Evolutionary conservation across 108 stramenopile species (phyloP), one percentile per base, ranked within the genome.

Genomic region (Aurantiochytrium sp.): DNA sequence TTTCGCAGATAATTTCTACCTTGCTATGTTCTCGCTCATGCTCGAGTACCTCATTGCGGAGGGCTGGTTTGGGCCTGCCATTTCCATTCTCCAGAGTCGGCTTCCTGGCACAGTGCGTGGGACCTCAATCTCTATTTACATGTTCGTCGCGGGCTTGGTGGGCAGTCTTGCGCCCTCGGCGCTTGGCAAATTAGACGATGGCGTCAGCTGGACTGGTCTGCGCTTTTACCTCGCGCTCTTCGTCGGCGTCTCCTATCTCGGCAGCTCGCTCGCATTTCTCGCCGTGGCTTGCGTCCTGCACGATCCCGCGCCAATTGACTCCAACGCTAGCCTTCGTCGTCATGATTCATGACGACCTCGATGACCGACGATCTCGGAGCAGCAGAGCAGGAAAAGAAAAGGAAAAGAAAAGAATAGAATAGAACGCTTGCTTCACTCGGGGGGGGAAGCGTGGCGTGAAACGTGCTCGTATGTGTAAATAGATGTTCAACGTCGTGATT

Each of bases 221-320:
- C 73, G 73, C 19, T 51, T 51, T 16, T 83, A 83, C 51, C 44
- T 83, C 73, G 49, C 51, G 16, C 19, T 83, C 51, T 53, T 83
- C 51, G 73, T 83, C 23, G 51, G 73, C n/a, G n/a, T 83, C 51
- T 83, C 73, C 12, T 83, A 83, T 83, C 51, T 83, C 28, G 73
- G 73, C 49, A 53, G 49, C 12, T 25, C 49, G 12, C 5, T 83
- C 23, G 73, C 51, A 45, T 83, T 83, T n/a, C 5, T 53, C 16
- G 51, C 18, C 51, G 51, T 83, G 10, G 73, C 49, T 12, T 83
- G 21, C 23, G 44, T 83, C 23, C 19, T 83, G 5, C 73, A 53
- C 51, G 49, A 69, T n/a, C 64, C 64, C n/a, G 6, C 64, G 35
- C 64, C 64, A 6, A 69, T 59, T 59, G 59, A 59, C 18, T 21